A percentile compares a stretch with the other conserved stretches of the same genome.
Conservation (phyloP, 169 alveolate species). For the Eimeria zaria region DNA sequence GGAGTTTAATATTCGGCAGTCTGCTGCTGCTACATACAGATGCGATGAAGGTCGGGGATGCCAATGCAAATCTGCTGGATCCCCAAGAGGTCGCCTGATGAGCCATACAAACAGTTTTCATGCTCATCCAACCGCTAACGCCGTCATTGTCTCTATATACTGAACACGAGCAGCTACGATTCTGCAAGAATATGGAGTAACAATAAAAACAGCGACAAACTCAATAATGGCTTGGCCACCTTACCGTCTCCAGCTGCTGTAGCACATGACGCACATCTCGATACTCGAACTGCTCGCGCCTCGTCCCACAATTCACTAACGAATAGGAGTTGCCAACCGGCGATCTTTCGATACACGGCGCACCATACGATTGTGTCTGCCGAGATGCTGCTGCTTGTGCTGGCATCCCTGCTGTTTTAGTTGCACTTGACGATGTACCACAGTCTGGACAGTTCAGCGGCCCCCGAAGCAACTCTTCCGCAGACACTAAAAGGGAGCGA, state of each 20-base stretch:
- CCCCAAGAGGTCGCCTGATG: constrained; percentile 56
- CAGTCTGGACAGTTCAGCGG: constrained; percentile 43
- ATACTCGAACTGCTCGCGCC: not conserved
- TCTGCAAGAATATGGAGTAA: not conserved
- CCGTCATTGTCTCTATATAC: not conserved
- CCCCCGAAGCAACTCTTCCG: constrained; percentile 18
- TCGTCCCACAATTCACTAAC: not conserved
- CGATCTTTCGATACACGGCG: not conserved
- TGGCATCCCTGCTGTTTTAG: not conserved
- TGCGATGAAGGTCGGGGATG: constrained; percentile 32
- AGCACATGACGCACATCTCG: constrained; percentile 38
- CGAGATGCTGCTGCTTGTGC: not conserved
- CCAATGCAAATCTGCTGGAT: constrained; percentile 33
- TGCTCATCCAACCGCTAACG: not conserved
- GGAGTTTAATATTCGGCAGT: not conserved
- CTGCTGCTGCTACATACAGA: constrained; percentile 68
- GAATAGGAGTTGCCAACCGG: not conserved
- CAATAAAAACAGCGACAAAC: not conserved
- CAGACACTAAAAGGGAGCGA: constrained; percentile 12
- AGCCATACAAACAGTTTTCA: not conserved
- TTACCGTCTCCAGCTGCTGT: constrained; percentile 33
- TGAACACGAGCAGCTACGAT: not conserved
- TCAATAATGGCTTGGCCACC: not conserved
- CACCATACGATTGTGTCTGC: not conserved
- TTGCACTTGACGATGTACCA: not conserved